Base-by-base conservation (phyloP, 129 eudicot genomes). In the Pseudognaphalium luteoalbum region DNA sequence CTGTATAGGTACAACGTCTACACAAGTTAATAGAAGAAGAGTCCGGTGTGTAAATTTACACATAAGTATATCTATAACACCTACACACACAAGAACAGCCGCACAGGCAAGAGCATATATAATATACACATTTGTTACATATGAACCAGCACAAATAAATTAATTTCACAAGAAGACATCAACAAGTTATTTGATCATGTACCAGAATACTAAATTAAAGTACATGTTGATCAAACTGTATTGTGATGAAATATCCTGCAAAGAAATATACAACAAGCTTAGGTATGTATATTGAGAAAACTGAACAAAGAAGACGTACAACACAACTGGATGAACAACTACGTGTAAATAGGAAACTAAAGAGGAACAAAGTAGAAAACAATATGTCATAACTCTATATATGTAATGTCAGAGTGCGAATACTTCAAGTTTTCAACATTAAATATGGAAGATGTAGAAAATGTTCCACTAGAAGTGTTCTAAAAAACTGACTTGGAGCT, bases 251-350 rank as follows among this genome's bases (percentile, higher is more conserved):
- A 29, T 54, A 50, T 6, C 16, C 17, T 28, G 28, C 61, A 70
- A 44, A 47, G 41, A 42, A 70, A 44, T 25, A 28, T 12, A 14
- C 66, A 25, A 29, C 62, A 70, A 70, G 61, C 74, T 51, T 21
- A 6, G 73, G 19, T 25, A 22, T 44, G 19, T 25, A 22, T 44
- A 15, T 4, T 69, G 59, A 42, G 19, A 28, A 5, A 47, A 44
- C 37, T 15, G 4, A 69, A 25, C 74, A 69, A 17, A 28, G 1
- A 47, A 70, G 57, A 68, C n/a, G 42, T 29, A 47, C 44, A 16
- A 15, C 35, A 70, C 19, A 12, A 21, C 74, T 47, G 6, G 61
- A 69, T 44, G 74, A 44, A 15, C 33, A 69, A 44, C n/a, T 25
- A 44, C 28, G n/a, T 69, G 59, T 25, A 61, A 47, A 21, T 25